Evolutionary conservation across 2,329 filamentous ascomycete genomes (phyloP), one percentile per base, ranked within the genome.

Genomic region (Acrocalymma vagum): DNA sequence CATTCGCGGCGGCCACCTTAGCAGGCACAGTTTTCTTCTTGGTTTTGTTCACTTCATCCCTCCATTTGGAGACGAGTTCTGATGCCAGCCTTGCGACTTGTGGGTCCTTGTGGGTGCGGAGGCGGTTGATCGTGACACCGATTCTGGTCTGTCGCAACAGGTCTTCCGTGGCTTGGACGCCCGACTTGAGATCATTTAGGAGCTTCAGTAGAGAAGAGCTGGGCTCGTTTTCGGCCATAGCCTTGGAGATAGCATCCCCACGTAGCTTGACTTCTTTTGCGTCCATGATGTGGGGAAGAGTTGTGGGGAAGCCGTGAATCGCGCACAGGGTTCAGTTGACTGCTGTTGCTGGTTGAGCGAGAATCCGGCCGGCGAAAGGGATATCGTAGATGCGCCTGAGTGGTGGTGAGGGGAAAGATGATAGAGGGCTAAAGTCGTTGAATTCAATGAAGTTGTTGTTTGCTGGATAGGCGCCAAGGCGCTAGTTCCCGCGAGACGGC

Each of bases 131-230:
- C 34, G 87, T 84, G 53, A 96, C 86, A 58, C 94, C 94, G 35
- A 95, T 93, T 58, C 87, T 88, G n/a, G 93, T 97, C 27, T 87
- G 87, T 63, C 93, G 85, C 53, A 99, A 78, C 58, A 96, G 82
- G 57, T 96, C 90, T 73, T 99, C 94, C 3, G 89, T 94, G 8
- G 92, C 88, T 30, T 83, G 81, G 23, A 93, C 85, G 48, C 89
- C 88, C 61, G 86, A 85, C 73, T 93, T 89, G 25, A 97, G 78
- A 34, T 86, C 83, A 60, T 87, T 85, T 37, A 99, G 77, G 48
- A 97, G 79, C 36, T 81, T 78, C 39, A 95, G 76, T 34, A 95
- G 81, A 46, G 83, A 87, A 26, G 85, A 73, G 17, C 88, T 65
- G 4, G 91, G 84, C 62, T 95, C 89, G 63, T 88, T 88, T 41